Evolutionary conservation across 139 green algal genomes (phyloP).

Genomic region (Chlorella sp.): DNA sequence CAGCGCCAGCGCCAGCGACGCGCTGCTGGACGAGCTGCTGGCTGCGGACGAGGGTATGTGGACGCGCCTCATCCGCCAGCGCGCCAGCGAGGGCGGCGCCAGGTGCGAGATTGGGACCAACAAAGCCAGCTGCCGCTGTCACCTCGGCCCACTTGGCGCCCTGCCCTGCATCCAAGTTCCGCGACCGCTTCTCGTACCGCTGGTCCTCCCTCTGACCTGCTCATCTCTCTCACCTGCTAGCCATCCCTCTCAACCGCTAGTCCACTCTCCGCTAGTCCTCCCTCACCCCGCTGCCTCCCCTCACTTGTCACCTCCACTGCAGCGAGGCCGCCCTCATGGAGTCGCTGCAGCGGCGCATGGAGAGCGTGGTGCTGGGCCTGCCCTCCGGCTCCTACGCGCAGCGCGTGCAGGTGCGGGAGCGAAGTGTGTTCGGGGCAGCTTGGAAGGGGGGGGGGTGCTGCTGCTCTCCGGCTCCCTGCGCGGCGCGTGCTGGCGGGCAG

Average conservation of each 20-base stretch:
- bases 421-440: no score
- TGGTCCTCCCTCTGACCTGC: no score
- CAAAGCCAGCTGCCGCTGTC: no score
- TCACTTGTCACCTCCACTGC: not conserved
- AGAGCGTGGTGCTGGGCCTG: slow-evolving; percentile 80
- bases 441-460: no score
- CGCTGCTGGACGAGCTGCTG: slow-evolving; percentile 56
- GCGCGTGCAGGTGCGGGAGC: slow-evolving; percentile 61
- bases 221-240: not conserved
- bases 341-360: slow-evolving; percentile 87
- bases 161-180: no score
- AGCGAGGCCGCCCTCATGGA: slow-evolving; percentile 73
- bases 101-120: not conserved
- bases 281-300: not conserved
- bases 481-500: no score
- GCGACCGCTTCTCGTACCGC: no score
- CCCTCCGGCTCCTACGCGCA: slow-evolving; percentile 80
- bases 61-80: slow-evolving; percentile 43
- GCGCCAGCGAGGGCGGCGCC: not conserved
- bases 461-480: no score
- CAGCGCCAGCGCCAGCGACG: slow-evolving; percentile 16
- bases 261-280: no score
- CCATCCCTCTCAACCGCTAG: not conserved
- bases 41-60: slow-evolving; percentile 71
- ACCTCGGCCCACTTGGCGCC: no score